Conservation (phyloP, 176 grass and related monocot genomes). For the Pontederia crassipes region DNA sequence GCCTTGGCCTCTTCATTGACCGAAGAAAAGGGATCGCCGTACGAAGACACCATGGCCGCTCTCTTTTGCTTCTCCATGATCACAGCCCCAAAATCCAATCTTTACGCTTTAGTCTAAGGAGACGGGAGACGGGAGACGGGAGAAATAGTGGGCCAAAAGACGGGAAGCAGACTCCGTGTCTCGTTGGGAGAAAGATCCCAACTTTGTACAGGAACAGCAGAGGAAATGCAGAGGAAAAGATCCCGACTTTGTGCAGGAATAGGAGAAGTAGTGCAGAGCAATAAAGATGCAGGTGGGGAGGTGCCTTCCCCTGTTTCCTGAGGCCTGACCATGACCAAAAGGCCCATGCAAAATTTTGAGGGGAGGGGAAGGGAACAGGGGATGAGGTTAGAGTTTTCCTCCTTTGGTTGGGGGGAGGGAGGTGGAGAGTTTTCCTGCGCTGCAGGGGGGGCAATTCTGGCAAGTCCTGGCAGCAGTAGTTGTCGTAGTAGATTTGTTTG, state of each 20-base stretch:
- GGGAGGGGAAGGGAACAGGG: slow-evolving; percentile 1
- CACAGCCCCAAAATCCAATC: slow-evolving; percentile 5
- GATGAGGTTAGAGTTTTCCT: slow-evolving; percentile 24
- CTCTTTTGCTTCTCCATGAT: slow-evolving; percentile 9
- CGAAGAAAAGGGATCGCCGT: not conserved
- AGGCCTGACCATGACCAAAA: slow-evolving; percentile 35
- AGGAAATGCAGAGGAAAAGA: too few species aligned
- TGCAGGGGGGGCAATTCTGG: slow-evolving; percentile 46
- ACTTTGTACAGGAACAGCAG: slow-evolving; percentile 1
- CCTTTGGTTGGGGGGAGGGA: slow-evolving; percentile 23
- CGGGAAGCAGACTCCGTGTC: slow-evolving; percentile 7
- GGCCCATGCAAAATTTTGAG: slow-evolving; percentile 34
- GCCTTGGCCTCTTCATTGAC: not conserved
- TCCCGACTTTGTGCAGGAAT: too few species aligned
- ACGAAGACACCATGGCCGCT: not conserved
- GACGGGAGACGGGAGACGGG: not conserved
- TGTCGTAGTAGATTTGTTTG: too few species aligned
- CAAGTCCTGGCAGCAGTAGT: slow-evolving; percentile 31
- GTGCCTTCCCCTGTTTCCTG: not conserved
- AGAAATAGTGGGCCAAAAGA: slow-evolving; percentile 9
- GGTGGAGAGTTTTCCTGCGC: slow-evolving; percentile 31
- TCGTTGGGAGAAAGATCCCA: slow-evolving; percentile 4
- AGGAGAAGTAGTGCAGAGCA: not conserved
- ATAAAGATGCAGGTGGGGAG: slow-evolving; percentile 1
- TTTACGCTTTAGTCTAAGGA: not conserved